These are phyloP conservation scores for Lactifluus rugatus DNA, from an alignment of 768 basidiomycete genomes.

Conservation along the genomic window DNA sequence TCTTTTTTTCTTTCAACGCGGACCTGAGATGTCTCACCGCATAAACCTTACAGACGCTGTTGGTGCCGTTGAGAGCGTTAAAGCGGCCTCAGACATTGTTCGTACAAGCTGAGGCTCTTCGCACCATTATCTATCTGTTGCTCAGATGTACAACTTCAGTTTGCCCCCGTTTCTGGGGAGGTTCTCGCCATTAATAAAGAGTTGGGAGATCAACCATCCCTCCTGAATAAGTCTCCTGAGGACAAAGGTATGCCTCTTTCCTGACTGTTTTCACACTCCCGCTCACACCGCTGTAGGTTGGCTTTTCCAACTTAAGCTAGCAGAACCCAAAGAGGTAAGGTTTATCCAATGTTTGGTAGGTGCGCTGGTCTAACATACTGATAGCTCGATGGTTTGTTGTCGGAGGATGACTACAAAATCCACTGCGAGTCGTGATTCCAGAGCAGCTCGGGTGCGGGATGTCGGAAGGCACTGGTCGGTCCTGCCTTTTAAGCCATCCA, in stretches of 20 bases:
- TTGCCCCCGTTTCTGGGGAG: conserved; percentile 84
- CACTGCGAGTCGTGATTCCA: conserved; percentile 37
- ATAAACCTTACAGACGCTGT: conserved; percentile 44
- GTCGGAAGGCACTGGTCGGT: not conserved
- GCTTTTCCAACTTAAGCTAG: conserved; percentile 88
- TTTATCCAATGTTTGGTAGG: not conserved
- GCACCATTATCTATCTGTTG: not conserved
- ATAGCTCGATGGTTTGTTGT: conserved; percentile 64
- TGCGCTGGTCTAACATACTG: not conserved
- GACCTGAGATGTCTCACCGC: not conserved
- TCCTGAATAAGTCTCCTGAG: conserved; percentile 86
- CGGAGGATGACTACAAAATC: conserved; percentile 63
- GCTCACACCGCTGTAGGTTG: conserved; percentile 50
- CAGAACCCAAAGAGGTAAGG: conserved; percentile 65
- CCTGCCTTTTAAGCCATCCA: not conserved
- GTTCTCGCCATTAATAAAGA: conserved; percentile 70
- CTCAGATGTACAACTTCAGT: conserved; percentile 38
- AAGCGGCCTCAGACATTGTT: conserved; percentile 92
- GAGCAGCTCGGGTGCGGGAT: not conserved
- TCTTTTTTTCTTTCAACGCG: not conserved
- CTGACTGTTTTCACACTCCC: not conserved
- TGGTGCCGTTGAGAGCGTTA: conserved; percentile 93
- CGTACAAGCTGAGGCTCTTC: conserved; percentile 21
- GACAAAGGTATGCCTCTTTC: conserved; percentile 50
- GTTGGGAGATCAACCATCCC: conserved; percentile 56